Evolutionary conservation across 164 flowering plant species (phyloP), one percentile per base, ranked within the genome.

Genomic region (Magnolia sinica): DNA sequence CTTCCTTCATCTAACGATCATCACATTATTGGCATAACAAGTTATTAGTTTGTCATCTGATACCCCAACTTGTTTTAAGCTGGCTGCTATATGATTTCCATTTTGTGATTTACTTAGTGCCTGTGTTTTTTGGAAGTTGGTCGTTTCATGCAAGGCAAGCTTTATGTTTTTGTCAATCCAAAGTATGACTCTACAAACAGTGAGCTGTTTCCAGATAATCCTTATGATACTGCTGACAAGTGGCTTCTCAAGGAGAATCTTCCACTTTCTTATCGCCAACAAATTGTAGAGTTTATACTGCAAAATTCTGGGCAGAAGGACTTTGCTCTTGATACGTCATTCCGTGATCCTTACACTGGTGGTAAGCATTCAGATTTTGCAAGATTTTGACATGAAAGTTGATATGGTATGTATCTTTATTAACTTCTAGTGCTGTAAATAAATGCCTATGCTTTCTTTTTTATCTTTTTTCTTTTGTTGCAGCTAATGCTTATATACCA

Each of bases 211-310:
- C 74, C 90, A 96, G 99, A 96, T 79, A 89, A 90, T 82, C 92
- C 97, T 64, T 96, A 96, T 78, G 78, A 75, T 67, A 82, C 88
- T 78, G 99, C 99, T 81, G 99, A 96, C 76, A 93, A 91, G 83
- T 96, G 99, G 99, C 98, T 96, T 79, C 92, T 96, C 61, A 88
- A 91, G 77, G 97, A 96, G 85, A 87, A 89, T 80, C 95, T 96
- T 77, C 95, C 98, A 24, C 89, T 94, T 76, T 83, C 98, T 71
- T 96, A 88, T 66, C 92, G 98, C 27, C 92, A 94, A 81, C 99
- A 96, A 83, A 79, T 96, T 78, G 98, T 94, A 27, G 98, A 93
- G 77, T 96, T 96, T 82, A 94, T 96, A 77, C 87, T 94, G 69
- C 92, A 93, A 82, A 96, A 92, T 82, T 78, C 96, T 68, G 98